A percentile compares a stretch with the other conserved stretches of the same genome.
phyloP scores from a whole-genome alignment of 768 basidiomycete species.

The Termitomyces sp. region DNA sequence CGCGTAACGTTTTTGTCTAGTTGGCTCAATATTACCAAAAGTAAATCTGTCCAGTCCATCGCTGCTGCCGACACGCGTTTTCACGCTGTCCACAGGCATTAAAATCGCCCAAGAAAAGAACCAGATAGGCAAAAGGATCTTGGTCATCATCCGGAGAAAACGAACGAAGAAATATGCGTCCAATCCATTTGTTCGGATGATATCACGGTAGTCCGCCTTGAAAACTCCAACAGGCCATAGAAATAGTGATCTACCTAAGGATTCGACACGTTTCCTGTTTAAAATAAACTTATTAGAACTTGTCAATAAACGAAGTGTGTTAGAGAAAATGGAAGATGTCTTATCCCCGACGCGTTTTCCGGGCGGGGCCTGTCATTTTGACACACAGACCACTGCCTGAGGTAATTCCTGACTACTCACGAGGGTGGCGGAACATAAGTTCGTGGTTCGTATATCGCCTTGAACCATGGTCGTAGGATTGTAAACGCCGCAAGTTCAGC shows the following conservation, averaged over 20 bases:
- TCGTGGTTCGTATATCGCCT: conserved; percentile 83
- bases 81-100: conserved; percentile 64
- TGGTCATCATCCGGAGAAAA: conserved; percentile 79
- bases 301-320: background rate
- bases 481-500: conserved; percentile 74
- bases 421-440: conserved; percentile 51
- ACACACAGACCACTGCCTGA: background rate
- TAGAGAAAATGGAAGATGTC: background rate
- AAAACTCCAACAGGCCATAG: conserved; percentile 66
- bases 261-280: conserved; percentile 49
- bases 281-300: conserved; percentile 1
- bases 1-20: conserved; percentile 55
- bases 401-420: conserved; percentile 23
- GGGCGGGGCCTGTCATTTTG: no score
- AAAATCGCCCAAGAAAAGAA: conserved; percentile 82
- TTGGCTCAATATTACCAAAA: conserved; percentile 67
- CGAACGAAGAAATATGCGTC: conserved; percentile 95
- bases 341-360: background rate
- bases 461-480: conserved; percentile 80
- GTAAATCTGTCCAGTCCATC: conserved; percentile 65
- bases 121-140: conserved; percentile 88
- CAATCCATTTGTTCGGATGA: conserved; percentile 68
- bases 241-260: conserved; percentile 45
- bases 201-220: conserved; percentile 53
- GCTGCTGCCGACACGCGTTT: conserved; percentile 38